These are phyloP conservation scores for Centaurea solstitialis DNA, from an alignment of 129 eudicot species.

Conservation along the genomic window DNA sequence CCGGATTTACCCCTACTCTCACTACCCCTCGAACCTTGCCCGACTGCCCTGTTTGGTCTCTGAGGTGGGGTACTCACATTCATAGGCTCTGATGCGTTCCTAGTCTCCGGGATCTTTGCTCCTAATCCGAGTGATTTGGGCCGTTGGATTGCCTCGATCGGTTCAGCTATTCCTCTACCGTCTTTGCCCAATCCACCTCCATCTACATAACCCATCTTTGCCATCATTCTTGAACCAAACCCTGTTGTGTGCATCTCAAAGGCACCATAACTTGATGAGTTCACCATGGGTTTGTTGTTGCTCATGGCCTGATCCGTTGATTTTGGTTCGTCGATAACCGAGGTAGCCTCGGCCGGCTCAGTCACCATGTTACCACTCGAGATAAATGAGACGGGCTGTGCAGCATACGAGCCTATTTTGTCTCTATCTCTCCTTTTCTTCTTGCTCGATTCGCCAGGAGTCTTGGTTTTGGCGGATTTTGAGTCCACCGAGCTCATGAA, in stretches of 20 bases:
- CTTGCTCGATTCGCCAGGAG: constrained; percentile 47
- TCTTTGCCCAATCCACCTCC: constrained; percentile 82
- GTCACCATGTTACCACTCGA: constrained; percentile 78
- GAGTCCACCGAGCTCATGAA: constrained; percentile 20
- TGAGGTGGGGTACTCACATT: constrained; percentile 20
- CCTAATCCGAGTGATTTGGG: constrained; percentile 95
- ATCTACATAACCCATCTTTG: constrained; percentile 86
- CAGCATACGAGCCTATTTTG: constrained; percentile 63
- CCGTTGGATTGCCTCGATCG: constrained; percentile 75
- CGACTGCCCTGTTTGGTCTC: constrained; percentile 28
- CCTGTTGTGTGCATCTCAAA: constrained; percentile 97
- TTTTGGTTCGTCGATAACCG: constrained; percentile 15
- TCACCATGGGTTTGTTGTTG: constrained; percentile 18
- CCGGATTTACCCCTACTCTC: constrained; percentile 37
- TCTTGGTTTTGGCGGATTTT: constrained; percentile 31
- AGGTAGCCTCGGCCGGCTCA: constrained; percentile 32
- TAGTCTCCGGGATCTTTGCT: constrained; percentile 56
- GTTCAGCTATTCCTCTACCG: constrained; percentile 72
- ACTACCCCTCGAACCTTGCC: constrained; percentile 28
- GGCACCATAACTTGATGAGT: constrained; percentile 61
- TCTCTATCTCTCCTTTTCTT: constrained; percentile 41
- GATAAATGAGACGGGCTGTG: constrained; percentile 75
- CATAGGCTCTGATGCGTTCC: constrained; percentile 23
- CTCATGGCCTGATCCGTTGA: constrained; percentile 14
- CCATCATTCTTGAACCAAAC: constrained; percentile 93